Evolutionary conservation across 2,329 filamentous ascomycete genomes (phyloP).

Genomic region (Sporothrix phasma): DNA sequence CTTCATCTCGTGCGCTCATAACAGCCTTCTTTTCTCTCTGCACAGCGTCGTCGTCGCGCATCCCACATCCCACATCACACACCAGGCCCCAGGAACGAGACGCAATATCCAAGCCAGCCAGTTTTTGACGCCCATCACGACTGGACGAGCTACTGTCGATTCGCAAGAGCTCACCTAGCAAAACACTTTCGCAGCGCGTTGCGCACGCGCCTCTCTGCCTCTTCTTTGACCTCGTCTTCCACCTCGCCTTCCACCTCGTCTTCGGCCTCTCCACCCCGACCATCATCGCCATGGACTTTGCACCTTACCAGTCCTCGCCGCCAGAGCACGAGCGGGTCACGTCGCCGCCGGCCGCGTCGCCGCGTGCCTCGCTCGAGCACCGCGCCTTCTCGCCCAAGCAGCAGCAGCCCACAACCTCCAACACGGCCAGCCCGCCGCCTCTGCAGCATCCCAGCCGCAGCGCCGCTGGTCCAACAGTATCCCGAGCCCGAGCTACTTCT

Average conservation of each 20-base stretch:
- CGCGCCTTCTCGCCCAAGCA: slow-evolving; percentile 42
- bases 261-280: not conserved
- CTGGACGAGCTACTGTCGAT: not conserved
- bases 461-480: slow-evolving; percentile 42
- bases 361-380: slow-evolving; percentile 49
- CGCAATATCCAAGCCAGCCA: not conserved
- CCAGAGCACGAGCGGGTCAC: slow-evolving; percentile 75
- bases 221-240: not conserved
- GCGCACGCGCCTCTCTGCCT: not conserved
- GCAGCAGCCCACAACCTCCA: slow-evolving; percentile 32
- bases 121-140: not conserved
- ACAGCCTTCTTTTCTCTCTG: slow-evolving; percentile 4
- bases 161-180: not conserved
- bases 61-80: not conserved
- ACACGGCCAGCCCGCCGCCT: slow-evolving; percentile 33
- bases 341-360: slow-evolving; percentile 55
- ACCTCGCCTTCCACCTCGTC: not conserved
- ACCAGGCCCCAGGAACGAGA: not conserved
- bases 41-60: slow-evolving; percentile 10
- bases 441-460: slow-evolving; percentile 46
- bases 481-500: slow-evolving; percentile 25
- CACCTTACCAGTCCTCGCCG: slow-evolving; percentile 87
- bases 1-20: not conserved
- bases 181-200: not conserved
- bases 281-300: slow-evolving; percentile 66